Evolutionary conservation across 495 filamentous ascomycete species (phyloP), one percentile per base, ranked within the genome.

Genomic region (Penicillium dipodomyicola): DNA sequence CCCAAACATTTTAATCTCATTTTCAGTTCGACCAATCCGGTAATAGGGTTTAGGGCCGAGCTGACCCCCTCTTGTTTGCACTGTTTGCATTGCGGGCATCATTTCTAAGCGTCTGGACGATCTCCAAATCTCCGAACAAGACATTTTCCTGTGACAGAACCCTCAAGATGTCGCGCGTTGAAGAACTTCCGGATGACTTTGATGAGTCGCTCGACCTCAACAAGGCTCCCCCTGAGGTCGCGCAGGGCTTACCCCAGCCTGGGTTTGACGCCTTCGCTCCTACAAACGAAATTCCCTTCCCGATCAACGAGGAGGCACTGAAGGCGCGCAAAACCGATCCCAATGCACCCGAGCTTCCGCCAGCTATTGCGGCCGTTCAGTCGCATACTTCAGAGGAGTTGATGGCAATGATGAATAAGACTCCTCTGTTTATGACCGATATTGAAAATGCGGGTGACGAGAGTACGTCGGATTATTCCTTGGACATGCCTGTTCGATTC

Each of bases 341-440:
- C 2, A 63, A 61, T 19, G 70, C 67, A 19, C 72, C 71, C 11
- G 64, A 72, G 23, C 64, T 89, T 20, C 85, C 89, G 11, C 86
- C 87, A 0, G 64, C 62, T 1, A 77, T 87, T 74, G 83, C 83
- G 4, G 77, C 82, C 39, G 72, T 83, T 29, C 71, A 76, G 19
- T 79, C 80, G 57, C 82, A 89, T 68, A 83, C 86, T 3, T 77
- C 82, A 1, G 86, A 90, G 37, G 88, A 95, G 59, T 76, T 94
- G 12, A 67, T 88, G 22, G 77, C 80, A 23, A 86, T 91, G 61
- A 77, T 96, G 71, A 92, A 91, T 67, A 83, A 85, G 62, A 85
- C 84, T 12, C 94, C 95, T 6, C 78, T 98, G 29, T 98, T 98
- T 77, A 98, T 98, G 94, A 97, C 90, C 6, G 82, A 87, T 59